A percentile compares a stretch with the other conserved stretches of the same genome.
phyloP scores from a whole-genome alignment of 2,329 filamentous ascomycete species.

The Cyphellophora attinorum region DNA sequence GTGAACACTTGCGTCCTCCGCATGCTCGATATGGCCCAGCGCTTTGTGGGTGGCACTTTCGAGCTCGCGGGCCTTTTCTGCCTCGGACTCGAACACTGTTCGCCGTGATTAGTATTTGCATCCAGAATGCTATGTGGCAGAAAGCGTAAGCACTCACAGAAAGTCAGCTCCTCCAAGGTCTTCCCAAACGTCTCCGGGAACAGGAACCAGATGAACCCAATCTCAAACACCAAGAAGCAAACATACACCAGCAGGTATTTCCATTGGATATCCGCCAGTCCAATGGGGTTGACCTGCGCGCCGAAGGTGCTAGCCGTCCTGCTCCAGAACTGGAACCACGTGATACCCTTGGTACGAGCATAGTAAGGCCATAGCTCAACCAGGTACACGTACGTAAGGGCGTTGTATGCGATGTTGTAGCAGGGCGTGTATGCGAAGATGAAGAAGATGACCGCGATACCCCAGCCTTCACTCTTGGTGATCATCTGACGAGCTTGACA shows the following conservation, averaged over 20 bases:
- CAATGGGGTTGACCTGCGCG: slow-evolving; percentile 33
- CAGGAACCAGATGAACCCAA: slow-evolving; percentile 32
- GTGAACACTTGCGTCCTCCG: slow-evolving; percentile 2
- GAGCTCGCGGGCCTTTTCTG: slow-evolving; percentile 3
- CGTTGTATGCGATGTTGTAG: slow-evolving; percentile 58
- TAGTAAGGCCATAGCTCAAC: slow-evolving; percentile 51
- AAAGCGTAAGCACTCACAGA: no score
- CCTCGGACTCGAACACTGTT: slow-evolving; percentile 5
- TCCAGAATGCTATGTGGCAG: not conserved
- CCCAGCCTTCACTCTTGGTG: slow-evolving; percentile 25
- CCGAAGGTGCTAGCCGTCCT: slow-evolving; percentile 33
- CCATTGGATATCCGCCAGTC: slow-evolving; percentile 30
- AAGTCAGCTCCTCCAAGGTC: slow-evolving; percentile 36
- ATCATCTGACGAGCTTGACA: slow-evolving; percentile 29
- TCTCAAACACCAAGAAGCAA: slow-evolving; percentile 29
- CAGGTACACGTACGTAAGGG: slow-evolving; percentile 53
- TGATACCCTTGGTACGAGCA: slow-evolving; percentile 49
- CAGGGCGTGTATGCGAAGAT: slow-evolving; percentile 50
- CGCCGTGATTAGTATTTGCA: not conserved
- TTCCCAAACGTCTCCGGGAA: slow-evolving; percentile 33
- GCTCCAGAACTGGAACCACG: slow-evolving; percentile 43
- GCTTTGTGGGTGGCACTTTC: slow-evolving; percentile 4
- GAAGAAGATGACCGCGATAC: slow-evolving; percentile 43
- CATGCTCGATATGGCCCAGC: slow-evolving; percentile 2
- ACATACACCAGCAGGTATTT: slow-evolving; percentile 36